phyloP scores from a whole-genome alignment of 139 green algal species.

The Tetraselmis chui region DNA sequence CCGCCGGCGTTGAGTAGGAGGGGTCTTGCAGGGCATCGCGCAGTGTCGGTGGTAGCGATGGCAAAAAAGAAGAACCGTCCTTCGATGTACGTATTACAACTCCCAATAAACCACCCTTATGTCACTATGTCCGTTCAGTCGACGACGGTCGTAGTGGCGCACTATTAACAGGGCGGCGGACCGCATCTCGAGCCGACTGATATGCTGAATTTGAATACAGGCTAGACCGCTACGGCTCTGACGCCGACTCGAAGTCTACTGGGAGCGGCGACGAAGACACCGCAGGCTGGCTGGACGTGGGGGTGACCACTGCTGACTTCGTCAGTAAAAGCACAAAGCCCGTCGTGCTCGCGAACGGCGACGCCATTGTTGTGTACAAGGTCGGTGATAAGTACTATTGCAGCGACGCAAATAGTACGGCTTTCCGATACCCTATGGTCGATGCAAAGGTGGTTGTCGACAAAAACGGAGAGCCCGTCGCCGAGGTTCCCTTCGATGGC shows the following conservation, averaged over 20 bases:
- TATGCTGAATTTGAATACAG: too few species aligned
- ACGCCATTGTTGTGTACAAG: slow-evolving; percentile 4
- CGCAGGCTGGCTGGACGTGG: background rate
- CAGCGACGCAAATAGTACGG: slow-evolving; percentile 9
- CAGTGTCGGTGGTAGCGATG: background rate
- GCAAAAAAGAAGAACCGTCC: background rate
- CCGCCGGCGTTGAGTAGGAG: too few species aligned
- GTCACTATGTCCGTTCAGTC: background rate
- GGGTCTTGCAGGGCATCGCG: too few species aligned
- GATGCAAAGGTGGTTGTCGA: background rate
- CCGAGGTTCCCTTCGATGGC: slow-evolving; percentile 4
- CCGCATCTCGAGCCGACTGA: too few species aligned
- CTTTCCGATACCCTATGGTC: slow-evolving; percentile 3
- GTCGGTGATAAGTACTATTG: slow-evolving; percentile 3
- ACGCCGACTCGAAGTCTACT: background rate
- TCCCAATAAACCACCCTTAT: background rate
- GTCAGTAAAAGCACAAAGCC: background rate
- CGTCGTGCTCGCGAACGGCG: background rate
- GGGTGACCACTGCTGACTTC: background rate
- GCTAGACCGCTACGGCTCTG: background rate
- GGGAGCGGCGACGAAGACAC: background rate
- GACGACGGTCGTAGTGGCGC: background rate
- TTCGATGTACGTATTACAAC: background rate
- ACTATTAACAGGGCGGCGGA: too few species aligned
- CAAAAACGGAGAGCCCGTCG: background rate